Evolutionary conservation across 2,329 filamentous ascomycete genomes (phyloP), one percentile per base, ranked within the genome.

Genomic region (Beauveria asiatica): DNA sequence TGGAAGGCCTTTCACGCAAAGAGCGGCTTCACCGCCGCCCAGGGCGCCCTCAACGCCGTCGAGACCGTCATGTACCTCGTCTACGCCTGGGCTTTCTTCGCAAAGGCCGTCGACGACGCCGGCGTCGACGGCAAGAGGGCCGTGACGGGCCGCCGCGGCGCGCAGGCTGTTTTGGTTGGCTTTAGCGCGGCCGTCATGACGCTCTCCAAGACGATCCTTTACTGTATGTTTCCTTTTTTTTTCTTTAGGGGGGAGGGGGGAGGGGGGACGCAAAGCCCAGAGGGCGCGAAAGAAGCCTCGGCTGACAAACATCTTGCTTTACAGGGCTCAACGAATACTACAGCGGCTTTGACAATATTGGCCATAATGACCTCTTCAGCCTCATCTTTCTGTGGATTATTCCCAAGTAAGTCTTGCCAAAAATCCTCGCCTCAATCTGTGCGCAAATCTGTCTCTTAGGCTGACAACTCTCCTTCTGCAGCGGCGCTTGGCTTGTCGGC

Each of bases 21-120:
- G 23, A 85, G 86, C 69, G 90, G 91, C 41, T 96, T 95, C 74
- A 89, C 89, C 0, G 83, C 80, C 46, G 90, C 90, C 42, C 91
- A 96, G 78, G 82, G 81, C 30, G 67, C 78, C 7, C 70, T 92
- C 64, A 94, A 93, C 69, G 72, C 83, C 7, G 66, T 89, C 58
- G 90, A 94, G 78, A 85, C 83, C 3, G 60, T 76, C 39, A 78
- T 86, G 67, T 93, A 92, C 70, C 37, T 72, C 75, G 59, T 77
- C 75, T 73, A 93, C 85, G 67, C 76, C 48, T 72, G 64, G 61
- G 58, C 73, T 13, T 78, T 76, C 69, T 68, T 65, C 62, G 57
- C 66, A 56, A 59, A 64, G 68, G 57, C 62, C 25, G 62, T 51
- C 33, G 65, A 65, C n/a, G 67, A 45, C 7, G 39, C 23, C 7